phyloP scores from a whole-genome alignment of 139 green algal genomes.

The Auxenochlorella pyrenoidosa region DNA sequence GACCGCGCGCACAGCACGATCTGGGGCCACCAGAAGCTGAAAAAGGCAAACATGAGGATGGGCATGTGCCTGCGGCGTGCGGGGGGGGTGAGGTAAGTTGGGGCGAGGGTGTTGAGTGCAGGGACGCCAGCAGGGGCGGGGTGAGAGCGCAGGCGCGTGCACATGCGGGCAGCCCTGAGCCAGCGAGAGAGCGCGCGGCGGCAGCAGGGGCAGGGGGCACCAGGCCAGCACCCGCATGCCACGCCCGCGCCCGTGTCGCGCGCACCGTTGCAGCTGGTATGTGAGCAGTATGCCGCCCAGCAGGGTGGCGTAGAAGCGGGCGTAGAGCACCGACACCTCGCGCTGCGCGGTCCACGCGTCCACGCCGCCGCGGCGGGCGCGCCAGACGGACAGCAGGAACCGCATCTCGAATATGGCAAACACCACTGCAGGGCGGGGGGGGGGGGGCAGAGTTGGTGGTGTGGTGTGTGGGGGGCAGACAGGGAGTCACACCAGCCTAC shows the following conservation, averaged over 20 bases:
- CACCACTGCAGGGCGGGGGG: conserved; percentile 70
- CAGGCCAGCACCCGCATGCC: not conserved
- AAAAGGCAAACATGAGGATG: conserved; percentile 61
- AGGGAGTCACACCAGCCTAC: no score
- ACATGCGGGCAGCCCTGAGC: no score
- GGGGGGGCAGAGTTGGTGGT: not conserved
- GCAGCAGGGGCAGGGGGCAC: not conserved
- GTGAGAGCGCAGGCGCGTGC: not conserved
- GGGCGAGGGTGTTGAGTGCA: no score
- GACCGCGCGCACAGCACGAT: conserved; percentile 70
- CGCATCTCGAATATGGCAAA: conserved; percentile 94
- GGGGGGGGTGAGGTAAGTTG: no score
- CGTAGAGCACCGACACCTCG: conserved; percentile 86
- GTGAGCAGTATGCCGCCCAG: conserved; percentile 67
- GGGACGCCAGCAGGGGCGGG: not conserved
- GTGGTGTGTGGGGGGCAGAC: no score
- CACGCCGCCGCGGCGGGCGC: conserved; percentile 57
- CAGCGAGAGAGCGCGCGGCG: not conserved
- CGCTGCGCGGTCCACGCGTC: conserved; percentile 71
- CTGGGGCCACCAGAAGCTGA: conserved; percentile 91
- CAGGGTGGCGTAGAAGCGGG: conserved; percentile 83
- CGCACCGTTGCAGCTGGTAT: conserved; percentile 60
- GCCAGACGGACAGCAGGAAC: conserved; percentile 84
- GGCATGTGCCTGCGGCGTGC: conserved; percentile 40
- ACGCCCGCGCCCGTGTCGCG: no score